Conservation (phyloP, 495 filamentous ascomycete species). For the Xylaria telfairii region DNA sequence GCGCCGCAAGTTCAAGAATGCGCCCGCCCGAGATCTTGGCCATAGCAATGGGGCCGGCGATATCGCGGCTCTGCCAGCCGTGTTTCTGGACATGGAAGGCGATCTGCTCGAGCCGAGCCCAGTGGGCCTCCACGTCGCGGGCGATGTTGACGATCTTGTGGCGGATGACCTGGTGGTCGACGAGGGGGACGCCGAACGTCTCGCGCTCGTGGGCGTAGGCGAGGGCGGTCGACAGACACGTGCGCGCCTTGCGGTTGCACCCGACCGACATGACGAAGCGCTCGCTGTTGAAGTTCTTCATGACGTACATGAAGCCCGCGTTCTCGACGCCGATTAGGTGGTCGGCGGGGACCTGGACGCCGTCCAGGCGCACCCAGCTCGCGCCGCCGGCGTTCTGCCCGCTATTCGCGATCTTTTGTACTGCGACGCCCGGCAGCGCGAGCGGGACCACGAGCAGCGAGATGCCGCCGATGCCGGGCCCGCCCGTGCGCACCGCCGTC, state of each 20-base stretch:
- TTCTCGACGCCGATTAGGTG: slow-evolving; percentile 77
- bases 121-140: slow-evolving; percentile 51
- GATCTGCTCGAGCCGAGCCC: slow-evolving; percentile 57
- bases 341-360: slow-evolving; percentile 73
- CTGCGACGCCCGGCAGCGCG: slow-evolving; percentile 48
- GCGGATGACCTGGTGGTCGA: slow-evolving; percentile 54
- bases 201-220: slow-evolving; percentile 53
- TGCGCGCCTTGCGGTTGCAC: slow-evolving; percentile 53
- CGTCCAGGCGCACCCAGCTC: slow-evolving; percentile 68
- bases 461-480: slow-evolving; percentile 53
- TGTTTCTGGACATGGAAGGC: slow-evolving; percentile 17
- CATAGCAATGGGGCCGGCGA: slow-evolving; percentile 37
- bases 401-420: slow-evolving; percentile 35
- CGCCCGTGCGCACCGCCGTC: slow-evolving; percentile 65
- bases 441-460: slow-evolving; percentile 60
- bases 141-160: slow-evolving; percentile 54
- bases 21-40: slow-evolving; percentile 63
- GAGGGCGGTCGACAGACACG: slow-evolving; percentile 55
- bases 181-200: slow-evolving; percentile 54
- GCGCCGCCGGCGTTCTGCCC: slow-evolving; percentile 44
- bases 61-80: slow-evolving; percentile 20
- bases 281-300: slow-evolving; percentile 64
- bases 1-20: slow-evolving; percentile 60
- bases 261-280: slow-evolving; percentile 52
- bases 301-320: slow-evolving; percentile 78